Conservation (phyloP, 495 filamentous ascomycete genomes). For the Penicillium steckii region DNA sequence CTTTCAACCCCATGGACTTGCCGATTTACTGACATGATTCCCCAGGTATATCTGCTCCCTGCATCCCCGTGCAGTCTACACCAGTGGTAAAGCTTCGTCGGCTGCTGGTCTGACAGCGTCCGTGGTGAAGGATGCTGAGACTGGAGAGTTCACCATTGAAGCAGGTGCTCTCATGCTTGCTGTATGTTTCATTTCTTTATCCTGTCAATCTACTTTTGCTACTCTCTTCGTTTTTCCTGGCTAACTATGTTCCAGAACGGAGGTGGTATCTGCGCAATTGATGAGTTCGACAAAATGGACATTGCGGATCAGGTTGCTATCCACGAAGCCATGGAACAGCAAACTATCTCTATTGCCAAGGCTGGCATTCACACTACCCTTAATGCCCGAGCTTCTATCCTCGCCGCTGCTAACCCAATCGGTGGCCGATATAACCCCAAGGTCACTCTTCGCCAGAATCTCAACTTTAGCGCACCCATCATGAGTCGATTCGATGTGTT, state of each 20-base stretch:
- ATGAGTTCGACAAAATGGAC: slow-evolving; percentile 99
- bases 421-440: slow-evolving; percentile 97
- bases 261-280: slow-evolving; percentile 91
- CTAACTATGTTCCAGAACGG: no score
- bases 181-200: slow-evolving; percentile 48
- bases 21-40: slow-evolving; percentile 2
- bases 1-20: neutral
- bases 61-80: slow-evolving; percentile 94
- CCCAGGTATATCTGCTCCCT: slow-evolving; percentile 85
- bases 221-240: slow-evolving; percentile 1
- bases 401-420: slow-evolving; percentile 95
- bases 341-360: slow-evolving; percentile 99
- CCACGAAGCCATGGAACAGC: slow-evolving; percentile 99
- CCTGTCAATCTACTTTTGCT: slow-evolving; percentile 1
- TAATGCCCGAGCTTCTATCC: slow-evolving; percentile 91
- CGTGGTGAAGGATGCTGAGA: slow-evolving; percentile 97
- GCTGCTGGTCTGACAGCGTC: slow-evolving; percentile 97
- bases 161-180: slow-evolving; percentile 98
- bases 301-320: slow-evolving; percentile 97
- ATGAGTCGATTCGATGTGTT: slow-evolving; percentile 99
- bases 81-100: slow-evolving; percentile 95
- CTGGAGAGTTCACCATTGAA: slow-evolving; percentile 98
- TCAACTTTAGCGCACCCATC: slow-evolving; percentile 98
- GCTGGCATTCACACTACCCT: slow-evolving; percentile 98
- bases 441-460: slow-evolving; percentile 85